Conservation (phyloP, 2,329 filamentous ascomycete species). For the Diaporthe destruens region DNA sequence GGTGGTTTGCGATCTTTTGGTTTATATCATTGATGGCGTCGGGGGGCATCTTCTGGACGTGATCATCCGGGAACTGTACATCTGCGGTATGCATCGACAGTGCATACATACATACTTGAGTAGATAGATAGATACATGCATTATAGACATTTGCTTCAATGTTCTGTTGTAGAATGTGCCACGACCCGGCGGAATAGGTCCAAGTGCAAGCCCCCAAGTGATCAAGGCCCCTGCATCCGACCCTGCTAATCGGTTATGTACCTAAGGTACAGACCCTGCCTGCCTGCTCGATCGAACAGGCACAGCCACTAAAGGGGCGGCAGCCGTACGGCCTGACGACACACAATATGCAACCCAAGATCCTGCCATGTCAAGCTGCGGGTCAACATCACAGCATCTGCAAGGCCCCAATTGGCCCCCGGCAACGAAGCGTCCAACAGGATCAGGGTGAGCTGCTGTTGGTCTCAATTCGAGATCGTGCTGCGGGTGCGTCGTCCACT, state of each 20-base stretch:
- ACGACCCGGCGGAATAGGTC: too few relatives aligned
- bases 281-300: background rate
- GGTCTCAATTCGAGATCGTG: slow-evolving; percentile 4
- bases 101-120: background rate
- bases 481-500: slow-evolving; percentile 4
- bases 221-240: background rate
- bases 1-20: background rate
- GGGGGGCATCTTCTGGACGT: background rate
- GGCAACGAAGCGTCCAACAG: slow-evolving; percentile 1
- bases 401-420: slow-evolving; percentile 3
- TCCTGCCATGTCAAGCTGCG: slow-evolving; percentile 12
- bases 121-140: background rate
- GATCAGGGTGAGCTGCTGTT: slow-evolving; percentile 14
- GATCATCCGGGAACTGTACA: background rate
- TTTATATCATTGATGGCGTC: background rate
- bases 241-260: background rate
- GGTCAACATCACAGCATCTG: slow-evolving; percentile 2
- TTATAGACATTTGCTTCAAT: background rate
- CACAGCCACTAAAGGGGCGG: background rate
- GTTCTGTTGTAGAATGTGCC: too few relatives aligned
- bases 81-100: background rate
- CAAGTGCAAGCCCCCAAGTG: background rate
- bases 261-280: too few relatives aligned
- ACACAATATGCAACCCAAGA: slow-evolving; percentile 17
- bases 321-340: background rate